Base-by-base conservation (phyloP, 148 eudicot species). In the Chenopodium berlandieri region DNA sequence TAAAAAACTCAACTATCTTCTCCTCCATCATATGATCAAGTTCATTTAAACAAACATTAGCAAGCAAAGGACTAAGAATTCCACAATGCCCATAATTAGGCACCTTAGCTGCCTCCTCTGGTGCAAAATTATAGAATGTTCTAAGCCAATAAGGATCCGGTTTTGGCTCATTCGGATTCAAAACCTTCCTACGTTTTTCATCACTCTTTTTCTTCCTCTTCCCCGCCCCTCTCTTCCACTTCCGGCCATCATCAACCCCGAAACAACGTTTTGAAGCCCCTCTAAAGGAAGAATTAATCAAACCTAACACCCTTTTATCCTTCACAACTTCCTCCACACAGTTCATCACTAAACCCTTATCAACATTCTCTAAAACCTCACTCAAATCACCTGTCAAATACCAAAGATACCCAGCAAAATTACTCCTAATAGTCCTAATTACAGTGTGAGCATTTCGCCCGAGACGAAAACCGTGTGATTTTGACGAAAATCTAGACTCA, bases 121-220 rank as follows among this genome's bases (percentile, higher is more conserved):
- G 99, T 12, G 99, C 93, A 80, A 96, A 96, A 81, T 87, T 87
- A 77, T 81, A 92, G 76, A 96, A 96, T 31, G 89, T 84, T 78
- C 95, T 86, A 63, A 96, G 82, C 99, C 99, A 96, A 88, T 92
- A 96, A 0, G 98, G 99, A 76, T 96, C 98, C 2, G 98, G 99
- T 73, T 94, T 96, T 2, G 99, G 95, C 86, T 92, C 99, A 88
- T 92, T 85, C 47, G 90, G 90, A 75, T 83, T 83, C 89, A 94
- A 80, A 86, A 91, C 78, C 81, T 86, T 91, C 85, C 91, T 90
- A 84, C 74, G 88, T 40, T 85, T 89, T 58, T 85, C 84, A 81
- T 78, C 89, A 52, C 81, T 84, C 83, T 85, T 92, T 70, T 84
- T 89, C 83, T 73, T 92, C 83, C 60, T 88, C 44, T 77, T 87